Conservation (phyloP, 2,329 filamentous ascomycete species). For the Rhinocladiella mackenziei region DNA sequence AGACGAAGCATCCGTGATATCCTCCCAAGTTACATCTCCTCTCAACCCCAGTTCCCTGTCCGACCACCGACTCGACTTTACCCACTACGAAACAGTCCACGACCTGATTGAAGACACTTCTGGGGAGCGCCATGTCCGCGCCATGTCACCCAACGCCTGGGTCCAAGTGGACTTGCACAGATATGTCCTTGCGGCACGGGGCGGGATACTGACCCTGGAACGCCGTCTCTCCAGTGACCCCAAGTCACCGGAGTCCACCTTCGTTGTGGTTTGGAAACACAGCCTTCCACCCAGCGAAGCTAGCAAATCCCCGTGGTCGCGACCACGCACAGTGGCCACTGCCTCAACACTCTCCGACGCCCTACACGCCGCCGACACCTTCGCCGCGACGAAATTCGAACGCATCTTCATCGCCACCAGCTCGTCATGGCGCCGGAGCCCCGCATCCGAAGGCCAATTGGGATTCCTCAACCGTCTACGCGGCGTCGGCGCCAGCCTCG, state of each 20-base stretch:
- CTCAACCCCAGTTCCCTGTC: constrained; percentile 18
- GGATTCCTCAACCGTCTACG: constrained; percentile 42
- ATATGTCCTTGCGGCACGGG: constrained; percentile 66
- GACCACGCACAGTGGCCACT: constrained; percentile 64
- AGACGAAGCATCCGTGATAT: constrained; percentile 20
- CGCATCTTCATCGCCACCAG: constrained; percentile 61
- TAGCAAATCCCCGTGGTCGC: constrained; percentile 56
- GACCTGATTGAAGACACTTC: constrained; percentile 82
- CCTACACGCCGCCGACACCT: constrained; percentile 81
- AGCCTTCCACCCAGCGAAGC: constrained; percentile 23
- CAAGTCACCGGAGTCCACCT: constrained; percentile 5
- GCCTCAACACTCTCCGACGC: constrained; percentile 67
- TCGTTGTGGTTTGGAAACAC: constrained; percentile 27
- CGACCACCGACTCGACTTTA: constrained; percentile 65
- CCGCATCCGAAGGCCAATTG: constrained; percentile 55
- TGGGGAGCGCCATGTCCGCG: constrained; percentile 72
- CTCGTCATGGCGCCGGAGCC: constrained; percentile 65
- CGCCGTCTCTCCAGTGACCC: constrained; percentile 7
- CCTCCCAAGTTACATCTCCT: constrained; percentile 11
- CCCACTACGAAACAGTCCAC: constrained; percentile 86
- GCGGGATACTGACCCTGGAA: constrained; percentile 58
- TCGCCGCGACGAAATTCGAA: constrained; percentile 63
- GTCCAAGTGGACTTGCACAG: constrained; percentile 67
- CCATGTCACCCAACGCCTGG: constrained; percentile 74
- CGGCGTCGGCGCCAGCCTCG: constrained; percentile 38